Percentiles rank a stretch among this genome's conserved stretches.
These are phyloP conservation scores for Taphrina pruni DNA, from an alignment of 1,139 yeast species.

Conservation along the genomic window DNA sequence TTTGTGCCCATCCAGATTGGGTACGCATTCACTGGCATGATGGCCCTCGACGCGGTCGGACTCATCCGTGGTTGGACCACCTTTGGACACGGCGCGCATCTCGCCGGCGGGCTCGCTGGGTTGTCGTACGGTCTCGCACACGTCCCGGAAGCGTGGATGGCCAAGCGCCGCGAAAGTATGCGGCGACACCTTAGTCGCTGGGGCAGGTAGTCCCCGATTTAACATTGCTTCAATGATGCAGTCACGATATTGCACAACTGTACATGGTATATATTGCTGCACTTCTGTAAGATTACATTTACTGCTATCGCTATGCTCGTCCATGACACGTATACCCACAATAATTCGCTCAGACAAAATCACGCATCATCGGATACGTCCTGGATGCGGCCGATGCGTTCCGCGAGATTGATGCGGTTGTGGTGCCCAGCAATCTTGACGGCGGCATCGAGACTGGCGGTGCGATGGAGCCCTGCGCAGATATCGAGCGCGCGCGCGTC, in stretches of 20 bases:
- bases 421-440: conserved; percentile 80
- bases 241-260: background rate
- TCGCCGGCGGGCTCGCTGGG: conserved; percentile 39
- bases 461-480: conserved; percentile 71
- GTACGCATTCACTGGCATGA: conserved; percentile 40
- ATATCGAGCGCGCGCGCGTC: conserved; percentile 71
- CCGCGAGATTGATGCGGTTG: conserved; percentile 68
- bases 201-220: conserved; percentile 18
- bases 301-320: too few species aligned
- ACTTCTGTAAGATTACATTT: too few species aligned
- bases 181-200: conserved; percentile 12
- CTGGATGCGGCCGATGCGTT: conserved; percentile 56
- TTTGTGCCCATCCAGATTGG: conserved; percentile 40
- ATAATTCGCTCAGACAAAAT: too few species aligned
- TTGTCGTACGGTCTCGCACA: conserved; percentile 20
- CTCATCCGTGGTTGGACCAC: conserved; percentile 27
- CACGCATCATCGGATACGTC: background rate
- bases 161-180: conserved; percentile 17
- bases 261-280: too few species aligned
- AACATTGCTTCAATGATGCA: background rate
- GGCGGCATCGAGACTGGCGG: conserved; percentile 83
- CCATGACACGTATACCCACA: too few species aligned
- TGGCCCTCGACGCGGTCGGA: conserved; percentile 41
- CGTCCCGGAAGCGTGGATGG: conserved; percentile 30
- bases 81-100: conserved; percentile 43